These are phyloP conservation scores for Penicillium herquei DNA, from an alignment of 495 filamentous ascomycete species.

Conservation along the genomic window DNA sequence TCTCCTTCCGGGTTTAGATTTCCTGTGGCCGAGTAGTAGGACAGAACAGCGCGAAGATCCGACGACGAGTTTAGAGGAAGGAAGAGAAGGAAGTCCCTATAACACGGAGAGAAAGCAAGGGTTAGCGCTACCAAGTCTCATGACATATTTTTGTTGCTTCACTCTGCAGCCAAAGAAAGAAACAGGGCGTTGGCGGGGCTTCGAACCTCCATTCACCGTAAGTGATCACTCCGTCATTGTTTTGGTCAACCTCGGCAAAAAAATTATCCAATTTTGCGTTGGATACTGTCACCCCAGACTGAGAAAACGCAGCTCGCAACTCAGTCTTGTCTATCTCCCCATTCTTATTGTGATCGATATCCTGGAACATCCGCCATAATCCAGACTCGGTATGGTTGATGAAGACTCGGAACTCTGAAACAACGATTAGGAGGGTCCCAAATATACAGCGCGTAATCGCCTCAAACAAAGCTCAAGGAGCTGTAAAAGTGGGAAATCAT, in stretches of 20 bases:
- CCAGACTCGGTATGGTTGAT: constrained; percentile 83
- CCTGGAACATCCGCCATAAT: constrained; percentile 75
- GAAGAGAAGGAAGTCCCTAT: constrained; percentile 92
- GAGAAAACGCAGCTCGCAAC: constrained; percentile 71
- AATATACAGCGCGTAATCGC: constrained; percentile 4
- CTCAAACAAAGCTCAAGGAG: constrained; percentile 2
- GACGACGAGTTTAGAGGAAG: constrained; percentile 69
- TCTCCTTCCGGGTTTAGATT: constrained; percentile 93
- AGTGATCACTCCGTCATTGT: constrained; percentile 82
- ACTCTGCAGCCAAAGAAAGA: not conserved
- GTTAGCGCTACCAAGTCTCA: not conserved
- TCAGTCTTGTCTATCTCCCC: constrained; percentile 87
- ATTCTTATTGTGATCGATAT: constrained; percentile 82
- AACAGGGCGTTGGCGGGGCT: not conserved
- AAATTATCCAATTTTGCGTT: constrained; percentile 76
- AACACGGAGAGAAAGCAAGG: not conserved
- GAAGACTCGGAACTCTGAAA: constrained; percentile 79
- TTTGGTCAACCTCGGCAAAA: constrained; percentile 84
- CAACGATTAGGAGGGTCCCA: constrained; percentile 4
- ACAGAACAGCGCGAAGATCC: constrained; percentile 78
- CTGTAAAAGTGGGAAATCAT: constrained; percentile 10
- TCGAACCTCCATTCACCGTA: constrained; percentile 96
- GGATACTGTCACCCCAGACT: constrained; percentile 76
- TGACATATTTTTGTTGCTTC: too few relatives aligned
- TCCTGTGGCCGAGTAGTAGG: constrained; percentile 88